Evolutionary conservation across 805 yeast species (phyloP).

Genomic region (Tetrapisispora namnaoensis): DNA sequence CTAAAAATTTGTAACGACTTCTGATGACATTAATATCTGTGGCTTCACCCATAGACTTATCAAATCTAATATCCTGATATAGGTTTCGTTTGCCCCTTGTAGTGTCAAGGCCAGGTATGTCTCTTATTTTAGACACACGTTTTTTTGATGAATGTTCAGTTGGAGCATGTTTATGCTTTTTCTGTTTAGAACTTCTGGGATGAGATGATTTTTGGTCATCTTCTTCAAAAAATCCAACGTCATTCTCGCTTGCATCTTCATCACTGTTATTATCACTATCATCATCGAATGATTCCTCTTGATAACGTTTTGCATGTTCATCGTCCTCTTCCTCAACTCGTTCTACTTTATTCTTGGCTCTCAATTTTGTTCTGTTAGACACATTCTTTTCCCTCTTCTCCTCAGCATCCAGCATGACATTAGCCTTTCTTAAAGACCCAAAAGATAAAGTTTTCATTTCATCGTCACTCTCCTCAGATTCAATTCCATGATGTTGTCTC

Average conservation of each 20-base stretch:
- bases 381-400: not conserved
- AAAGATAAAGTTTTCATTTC: slow-evolving; percentile 49
- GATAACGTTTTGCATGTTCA: slow-evolving; percentile 5
- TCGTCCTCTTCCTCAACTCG: not conserved
- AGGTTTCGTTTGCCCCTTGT: slow-evolving; percentile 32
- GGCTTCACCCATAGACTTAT: slow-evolving; percentile 79
- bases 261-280: slow-evolving; percentile 1
- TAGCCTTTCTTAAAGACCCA: slow-evolving; percentile 55
- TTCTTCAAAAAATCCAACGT: slow-evolving; percentile 1
- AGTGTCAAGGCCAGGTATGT: slow-evolving; percentile 55
- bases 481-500: slow-evolving; percentile 28
- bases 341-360: slow-evolving; percentile 8
- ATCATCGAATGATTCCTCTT: slow-evolving; percentile 13
- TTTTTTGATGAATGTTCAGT: slow-evolving; percentile 64
- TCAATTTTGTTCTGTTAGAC: slow-evolving; percentile 6
- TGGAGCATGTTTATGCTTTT: slow-evolving; percentile 77
- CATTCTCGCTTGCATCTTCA: not conserved
- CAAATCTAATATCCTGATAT: slow-evolving; percentile 81
- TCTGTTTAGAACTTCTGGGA: slow-evolving; percentile 10
- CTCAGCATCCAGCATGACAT: slow-evolving; percentile 32
- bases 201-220: slow-evolving; percentile 9
- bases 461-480: slow-evolving; percentile 29
- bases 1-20: slow-evolving; percentile 73
- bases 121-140: slow-evolving; percentile 60
- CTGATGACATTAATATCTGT: slow-evolving; percentile 60